These are phyloP conservation scores for Allodekkera sacchari DNA, from an alignment of 805 yeast species.

Conservation along the genomic window DNA sequence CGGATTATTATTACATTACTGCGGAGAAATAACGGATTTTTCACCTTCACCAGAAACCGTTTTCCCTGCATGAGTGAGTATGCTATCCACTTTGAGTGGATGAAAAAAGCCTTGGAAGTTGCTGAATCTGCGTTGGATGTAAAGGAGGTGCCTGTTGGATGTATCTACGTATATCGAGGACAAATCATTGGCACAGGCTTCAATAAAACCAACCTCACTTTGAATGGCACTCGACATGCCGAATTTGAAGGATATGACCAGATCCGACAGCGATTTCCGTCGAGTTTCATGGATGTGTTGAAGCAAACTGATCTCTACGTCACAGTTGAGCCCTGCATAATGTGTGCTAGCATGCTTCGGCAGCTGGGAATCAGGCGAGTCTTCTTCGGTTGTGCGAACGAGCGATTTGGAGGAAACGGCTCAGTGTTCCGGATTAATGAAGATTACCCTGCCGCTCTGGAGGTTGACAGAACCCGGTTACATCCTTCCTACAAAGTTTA, in stretches of 20 bases:
- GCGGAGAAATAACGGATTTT: too few species aligned
- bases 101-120: constrained; percentile 44
- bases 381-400: constrained; percentile 89
- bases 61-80: too few species aligned
- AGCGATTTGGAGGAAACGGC: constrained; percentile 95
- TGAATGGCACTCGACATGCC: constrained; percentile 88
- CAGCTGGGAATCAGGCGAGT: constrained; percentile 71
- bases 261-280: constrained; percentile 30
- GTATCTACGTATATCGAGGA: constrained; percentile 49
- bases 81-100: constrained; percentile 29
- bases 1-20: too few species aligned
- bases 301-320: constrained; percentile 67
- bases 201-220: constrained; percentile 77
- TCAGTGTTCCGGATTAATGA: constrained; percentile 59
- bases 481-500: constrained; percentile 40
- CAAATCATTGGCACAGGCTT: constrained; percentile 65
- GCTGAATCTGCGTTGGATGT: constrained; percentile 57
- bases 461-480: constrained; percentile 7
- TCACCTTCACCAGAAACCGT: too few species aligned
- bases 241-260: constrained; percentile 74
- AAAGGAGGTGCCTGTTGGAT: constrained; percentile 84
- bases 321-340: constrained; percentile 95
- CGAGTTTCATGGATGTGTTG: constrained; percentile 29
- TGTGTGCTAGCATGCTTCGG: constrained; percentile 91
- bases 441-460: constrained; percentile 23